Evolutionary conservation across 2,329 filamentous ascomycete genomes (phyloP).

Genomic region (Phoma herbarum): DNA sequence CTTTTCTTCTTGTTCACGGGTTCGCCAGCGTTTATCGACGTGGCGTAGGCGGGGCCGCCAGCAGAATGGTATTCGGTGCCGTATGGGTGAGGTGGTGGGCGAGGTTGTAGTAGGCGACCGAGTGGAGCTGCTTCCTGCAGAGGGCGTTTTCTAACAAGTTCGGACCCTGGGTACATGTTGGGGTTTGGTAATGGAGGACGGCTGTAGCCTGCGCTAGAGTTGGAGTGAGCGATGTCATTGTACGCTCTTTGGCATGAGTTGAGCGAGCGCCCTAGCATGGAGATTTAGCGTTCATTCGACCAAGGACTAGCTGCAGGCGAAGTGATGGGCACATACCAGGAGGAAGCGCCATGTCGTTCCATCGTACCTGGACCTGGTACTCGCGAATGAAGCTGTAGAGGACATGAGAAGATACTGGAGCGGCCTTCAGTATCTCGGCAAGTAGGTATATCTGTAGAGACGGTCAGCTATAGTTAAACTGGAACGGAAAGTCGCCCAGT

Average conservation of each 20-base stretch:
- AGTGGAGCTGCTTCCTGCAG: conserved; percentile 46
- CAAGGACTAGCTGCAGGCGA: background rate
- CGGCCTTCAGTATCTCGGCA: conserved; percentile 62
- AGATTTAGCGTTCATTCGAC: conserved; percentile 19
- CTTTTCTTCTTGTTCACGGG: conserved; percentile 57
- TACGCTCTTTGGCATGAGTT: conserved; percentile 50
- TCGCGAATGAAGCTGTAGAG: conserved; percentile 57
- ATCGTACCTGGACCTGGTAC: conserved; percentile 56
- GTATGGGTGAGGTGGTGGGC: conserved; percentile 52
- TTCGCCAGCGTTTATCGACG: conserved; percentile 41
- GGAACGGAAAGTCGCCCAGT: conserved; percentile 13
- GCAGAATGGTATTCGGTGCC: conserved; percentile 41
- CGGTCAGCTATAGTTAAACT: conserved; percentile 2
- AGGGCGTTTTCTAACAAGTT: conserved; percentile 49
- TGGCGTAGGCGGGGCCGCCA: conserved; percentile 41
- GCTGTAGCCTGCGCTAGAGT: conserved; percentile 39
- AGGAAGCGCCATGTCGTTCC: conserved; percentile 61
- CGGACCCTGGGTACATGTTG: conserved; percentile 44
- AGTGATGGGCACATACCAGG: conserved; percentile 52
- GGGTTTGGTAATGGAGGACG: conserved; percentile 43
- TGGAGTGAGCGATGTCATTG: conserved; percentile 39
- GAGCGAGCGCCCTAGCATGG: conserved; percentile 47
- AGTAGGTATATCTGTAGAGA: conserved; percentile 53
- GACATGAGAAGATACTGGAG: conserved; percentile 54
- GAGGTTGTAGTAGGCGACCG: conserved; percentile 57